A percentile compares a stretch with the other conserved stretches of the same genome.
Conservation (phyloP, 768 basidiomycete genomes). For the Candolleomyces aberdarensis region DNA sequence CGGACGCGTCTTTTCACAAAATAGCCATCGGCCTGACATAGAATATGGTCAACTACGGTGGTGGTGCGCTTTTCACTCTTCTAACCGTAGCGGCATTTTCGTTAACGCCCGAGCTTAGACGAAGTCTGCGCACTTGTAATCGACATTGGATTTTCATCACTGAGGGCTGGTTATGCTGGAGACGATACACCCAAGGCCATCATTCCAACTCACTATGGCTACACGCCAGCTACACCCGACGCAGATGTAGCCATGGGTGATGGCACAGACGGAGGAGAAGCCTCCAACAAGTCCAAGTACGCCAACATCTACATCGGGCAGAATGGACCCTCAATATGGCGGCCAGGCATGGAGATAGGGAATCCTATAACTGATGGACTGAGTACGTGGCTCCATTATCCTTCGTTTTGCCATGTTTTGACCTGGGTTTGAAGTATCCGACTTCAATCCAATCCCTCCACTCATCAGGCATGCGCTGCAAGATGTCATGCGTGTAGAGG, state of each 20-base stretch:
- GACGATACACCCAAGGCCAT: constrained; percentile 94
- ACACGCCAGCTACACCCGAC: constrained; percentile 43
- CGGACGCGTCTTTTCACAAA: neutral
- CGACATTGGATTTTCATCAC: constrained; percentile 87
- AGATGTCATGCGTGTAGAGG: constrained; percentile 72
- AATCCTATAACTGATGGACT: constrained; percentile 85
- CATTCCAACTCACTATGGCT: constrained; percentile 88
- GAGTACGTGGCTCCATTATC: constrained; percentile 45
- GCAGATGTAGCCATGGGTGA: constrained; percentile 56
- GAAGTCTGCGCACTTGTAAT: constrained; percentile 97
- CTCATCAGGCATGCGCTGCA: constrained; percentile 73
- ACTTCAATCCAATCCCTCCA: constrained; percentile 71
- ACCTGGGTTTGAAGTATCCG: constrained; percentile 47
- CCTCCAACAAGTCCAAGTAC: constrained; percentile 33
- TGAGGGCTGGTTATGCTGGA: constrained; percentile 95
- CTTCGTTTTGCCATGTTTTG: neutral
- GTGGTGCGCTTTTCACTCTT: constrained; percentile 49
- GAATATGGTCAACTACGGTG: constrained; percentile 84
- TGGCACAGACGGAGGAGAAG: constrained; percentile 23
- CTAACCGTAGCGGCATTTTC: constrained; percentile 3
- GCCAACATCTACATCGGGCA: constrained; percentile 80
- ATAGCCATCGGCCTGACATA: neutral
- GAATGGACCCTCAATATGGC: constrained; percentile 86
- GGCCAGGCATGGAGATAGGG: constrained; percentile 82
- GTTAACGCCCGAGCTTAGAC: constrained; percentile 45